Conservation (phyloP, 2,329 filamentous ascomycete species). For the Botrytis porri region DNA sequence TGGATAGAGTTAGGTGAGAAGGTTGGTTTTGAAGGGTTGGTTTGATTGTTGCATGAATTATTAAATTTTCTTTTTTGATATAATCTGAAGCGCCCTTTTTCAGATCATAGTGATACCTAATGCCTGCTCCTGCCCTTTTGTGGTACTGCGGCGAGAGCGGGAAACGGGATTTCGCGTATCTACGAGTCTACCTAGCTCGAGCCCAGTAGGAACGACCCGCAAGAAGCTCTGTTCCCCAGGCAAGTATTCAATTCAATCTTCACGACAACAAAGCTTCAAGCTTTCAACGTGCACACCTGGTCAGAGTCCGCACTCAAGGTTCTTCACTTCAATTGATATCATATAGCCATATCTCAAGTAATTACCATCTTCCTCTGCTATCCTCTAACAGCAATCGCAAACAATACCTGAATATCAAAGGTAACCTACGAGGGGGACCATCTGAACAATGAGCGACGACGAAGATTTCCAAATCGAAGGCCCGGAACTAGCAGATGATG, state of each 20-base stretch:
- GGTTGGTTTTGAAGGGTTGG: neutral
- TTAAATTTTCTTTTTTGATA: neutral
- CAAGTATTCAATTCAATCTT: neutral
- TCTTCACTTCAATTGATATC: neutral
- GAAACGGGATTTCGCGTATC: slow-evolving; percentile 3
- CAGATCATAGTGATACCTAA: neutral
- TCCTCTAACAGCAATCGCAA: neutral
- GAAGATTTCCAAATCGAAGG: slow-evolving; percentile 58
- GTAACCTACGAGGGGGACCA: neutral
- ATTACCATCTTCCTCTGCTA: too few species aligned
- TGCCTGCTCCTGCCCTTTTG: neutral
- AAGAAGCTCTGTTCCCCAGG: neutral
- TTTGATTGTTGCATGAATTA: slow-evolving; percentile 10
- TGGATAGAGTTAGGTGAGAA: neutral
- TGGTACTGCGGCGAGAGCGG: neutral
- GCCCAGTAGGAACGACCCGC: neutral
- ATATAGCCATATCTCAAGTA: neutral
- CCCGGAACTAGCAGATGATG: slow-evolving; percentile 56
- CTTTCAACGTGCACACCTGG: neutral
- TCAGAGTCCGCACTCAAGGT: neutral
- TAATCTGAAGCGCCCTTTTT: neutral
- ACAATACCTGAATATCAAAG: neutral
- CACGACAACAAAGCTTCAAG: neutral
- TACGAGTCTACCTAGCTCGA: neutral
- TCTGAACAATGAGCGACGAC: slow-evolving; percentile 53